Evolutionary conservation across 257 asterid species (phyloP), one percentile per base, ranked within the genome.

Genomic region (Rubia yunnanensis): DNA sequence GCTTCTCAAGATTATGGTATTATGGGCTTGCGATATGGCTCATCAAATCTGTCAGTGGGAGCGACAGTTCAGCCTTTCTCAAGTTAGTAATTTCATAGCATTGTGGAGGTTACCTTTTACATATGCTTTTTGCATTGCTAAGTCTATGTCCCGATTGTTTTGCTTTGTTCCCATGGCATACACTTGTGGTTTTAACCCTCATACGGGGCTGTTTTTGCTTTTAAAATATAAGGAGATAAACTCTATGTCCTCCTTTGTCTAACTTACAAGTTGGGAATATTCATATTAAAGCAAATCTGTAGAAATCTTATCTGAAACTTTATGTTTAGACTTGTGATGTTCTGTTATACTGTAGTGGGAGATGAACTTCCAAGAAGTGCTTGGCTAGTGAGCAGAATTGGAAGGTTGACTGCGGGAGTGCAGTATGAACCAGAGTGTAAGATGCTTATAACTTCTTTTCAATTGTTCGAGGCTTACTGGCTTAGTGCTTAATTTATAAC

Each of bases 1-100:
- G 74, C 86, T 69, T 64, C 89, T 34, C 85, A 81, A 71, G 97
- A 86, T 86, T 76, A 84, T 75, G 96, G 97, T 57, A 56, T 81
- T 59, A 79, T 91, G 87, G 97, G 97, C 74, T 73, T 91, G 88
- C 85, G 97, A 86, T 90, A 90, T 80, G 97, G 97, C 71, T 88
- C 97, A 58, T 66, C 96, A 67, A 91, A 91, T 74, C 79, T 91
- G 54, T 88, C 96, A 0, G 74, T 86, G 73, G 97, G 96, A 74
- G 97, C 95, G 60, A 83, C 92, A 59, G 65, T 84, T 36, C 70
- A 75, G 76, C 97, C 97, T 59, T 84, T 83, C 52, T 60, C 88
- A 60, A 75, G 97, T 91, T 80, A 26, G 82, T 74, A 70, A 65
- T 66, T 55, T 67, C 30, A 20, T 55, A 57, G 8, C 53, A 70